Evolutionary conservation across 257 asterid species (phyloP).

Genomic region (Primulina tabacum): DNA sequence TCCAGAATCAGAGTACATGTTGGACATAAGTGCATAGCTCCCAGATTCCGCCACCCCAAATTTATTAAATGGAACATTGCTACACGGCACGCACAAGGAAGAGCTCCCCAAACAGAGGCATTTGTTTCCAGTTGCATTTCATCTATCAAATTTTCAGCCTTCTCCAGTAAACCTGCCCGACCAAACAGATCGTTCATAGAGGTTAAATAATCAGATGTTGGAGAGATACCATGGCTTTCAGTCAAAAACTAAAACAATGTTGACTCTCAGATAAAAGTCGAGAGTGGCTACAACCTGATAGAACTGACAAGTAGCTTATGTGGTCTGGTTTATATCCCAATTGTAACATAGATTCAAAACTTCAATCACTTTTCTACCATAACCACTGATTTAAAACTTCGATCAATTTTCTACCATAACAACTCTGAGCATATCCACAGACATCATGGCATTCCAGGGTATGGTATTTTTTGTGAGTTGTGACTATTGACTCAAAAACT

Average conservation of each 20-base stretch:
- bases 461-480: conserved; percentile 21
- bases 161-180: conserved; percentile 30
- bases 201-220: conserved; percentile 27
- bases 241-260: conserved; percentile 20
- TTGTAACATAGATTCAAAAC: conserved; percentile 23
- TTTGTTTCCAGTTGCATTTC: conserved; percentile 29
- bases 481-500: conserved; percentile 21
- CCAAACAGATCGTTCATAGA: conserved; percentile 31
- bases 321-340: conserved; percentile 18
- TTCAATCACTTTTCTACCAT: conserved; percentile 23
- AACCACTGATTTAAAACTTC: too few relatives aligned
- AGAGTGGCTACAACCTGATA: conserved; percentile 32
- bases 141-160: conserved; percentile 24
- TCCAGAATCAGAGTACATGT: conserved; percentile 30
- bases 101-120: conserved; percentile 36
- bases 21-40: conserved; percentile 26
- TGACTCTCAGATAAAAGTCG: conserved; percentile 27
- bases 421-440: conserved; percentile 29
- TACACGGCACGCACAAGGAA: conserved; percentile 21
- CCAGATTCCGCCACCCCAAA: conserved; percentile 24
- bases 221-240: conserved; percentile 21
- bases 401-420: too few relatives aligned
- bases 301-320: conserved; percentile 21
- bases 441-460: conserved; percentile 33
- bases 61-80: conserved; percentile 23